Evolutionary conservation across 805 yeast genomes (phyloP), one percentile per base, ranked within the genome.

Genomic region (Trichomonascus vanleenenianus): DNA sequence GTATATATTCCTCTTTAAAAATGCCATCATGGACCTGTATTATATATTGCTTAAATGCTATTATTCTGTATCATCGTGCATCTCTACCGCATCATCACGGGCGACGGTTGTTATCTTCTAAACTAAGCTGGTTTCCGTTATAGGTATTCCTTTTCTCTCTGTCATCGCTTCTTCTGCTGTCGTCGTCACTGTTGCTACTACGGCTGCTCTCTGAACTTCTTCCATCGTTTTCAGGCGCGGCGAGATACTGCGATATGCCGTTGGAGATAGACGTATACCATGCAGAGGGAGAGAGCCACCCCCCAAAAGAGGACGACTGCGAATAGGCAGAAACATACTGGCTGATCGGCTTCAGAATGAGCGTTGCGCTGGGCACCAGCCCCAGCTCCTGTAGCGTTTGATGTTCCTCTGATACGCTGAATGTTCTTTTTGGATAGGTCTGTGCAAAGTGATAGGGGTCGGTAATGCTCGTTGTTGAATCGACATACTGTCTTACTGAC

Each of bases 331-430:
- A 44, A n/a, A 59, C 15, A 34, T 54, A 59, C 22, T 59, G 59
- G 19, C 57, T 57, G 27, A 71, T 66, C 0, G 93, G 89, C 57
- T 84, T 83, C 51, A 88, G 66, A 19, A 85, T 79, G 40, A 88
- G 62, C 0, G 83, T 85, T 9, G 94, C 81, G 47, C 94, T 70
- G 2, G 91, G 89, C 12, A 76, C 71, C 43, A 88, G 65, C 18
- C 77, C 79, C 45, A 88, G 66, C 2, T 68, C 73, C 20, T 59
- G 59, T 33, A 88, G 65, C 2, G 78, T 64, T 48, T 64, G 64
- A 46, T 71, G 70, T 54, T 87, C 91, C 42, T 82, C 83, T 0
- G 77, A 74, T 3, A 72, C 74, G 2, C 79, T 65, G 49, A 82
- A 87, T 0, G 82, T 75, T 3, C 76, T 71, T 47, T 84, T 73